Evolutionary conservation across 176 grass and related monocot genomes (phyloP).

Genomic region (Musa beccarii): DNA sequence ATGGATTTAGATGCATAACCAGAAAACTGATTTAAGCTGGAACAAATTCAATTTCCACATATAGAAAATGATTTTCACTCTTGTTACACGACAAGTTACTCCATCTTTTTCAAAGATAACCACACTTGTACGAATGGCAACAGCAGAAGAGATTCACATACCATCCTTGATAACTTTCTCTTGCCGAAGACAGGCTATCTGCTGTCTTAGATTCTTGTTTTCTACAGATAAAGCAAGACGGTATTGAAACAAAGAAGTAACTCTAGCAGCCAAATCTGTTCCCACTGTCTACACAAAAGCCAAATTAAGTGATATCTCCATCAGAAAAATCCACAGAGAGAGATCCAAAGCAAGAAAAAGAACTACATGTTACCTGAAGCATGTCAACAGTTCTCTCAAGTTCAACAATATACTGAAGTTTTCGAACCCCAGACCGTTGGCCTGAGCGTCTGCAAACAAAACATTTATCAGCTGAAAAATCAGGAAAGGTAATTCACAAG

Average conservation of each 20-base stretch:
- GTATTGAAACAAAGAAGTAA: constrained; percentile 74
- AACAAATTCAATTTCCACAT: no score
- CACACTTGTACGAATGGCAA: no score
- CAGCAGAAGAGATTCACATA: constrained; percentile 21
- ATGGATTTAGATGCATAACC: no score
- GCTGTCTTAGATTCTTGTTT: constrained; percentile 68
- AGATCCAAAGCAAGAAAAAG: constrained; percentile 1
- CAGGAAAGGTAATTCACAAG: background rate
- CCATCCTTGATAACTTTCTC: constrained; percentile 80
- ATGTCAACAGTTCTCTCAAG: constrained; percentile 79
- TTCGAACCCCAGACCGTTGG: constrained; percentile 91
- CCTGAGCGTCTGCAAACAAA: constrained; percentile 63
- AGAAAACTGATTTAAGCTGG: no score
- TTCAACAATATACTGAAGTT: constrained; percentile 97
- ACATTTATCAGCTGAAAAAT: constrained; percentile 1
- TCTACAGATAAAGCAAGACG: constrained; percentile 63
- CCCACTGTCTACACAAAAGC: constrained; percentile 47
- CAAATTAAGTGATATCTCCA: background rate
- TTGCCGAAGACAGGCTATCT: constrained; percentile 57
- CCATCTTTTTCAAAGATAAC: no score
- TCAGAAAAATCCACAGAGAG: constrained; percentile 10
- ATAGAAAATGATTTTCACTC: no score
- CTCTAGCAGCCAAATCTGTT: constrained; percentile 67
- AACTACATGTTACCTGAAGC: constrained; percentile 49
- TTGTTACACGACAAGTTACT: no score